phyloP scores from a whole-genome alignment of 352 stramenopile species.

The Phytophthora cajani region DNA sequence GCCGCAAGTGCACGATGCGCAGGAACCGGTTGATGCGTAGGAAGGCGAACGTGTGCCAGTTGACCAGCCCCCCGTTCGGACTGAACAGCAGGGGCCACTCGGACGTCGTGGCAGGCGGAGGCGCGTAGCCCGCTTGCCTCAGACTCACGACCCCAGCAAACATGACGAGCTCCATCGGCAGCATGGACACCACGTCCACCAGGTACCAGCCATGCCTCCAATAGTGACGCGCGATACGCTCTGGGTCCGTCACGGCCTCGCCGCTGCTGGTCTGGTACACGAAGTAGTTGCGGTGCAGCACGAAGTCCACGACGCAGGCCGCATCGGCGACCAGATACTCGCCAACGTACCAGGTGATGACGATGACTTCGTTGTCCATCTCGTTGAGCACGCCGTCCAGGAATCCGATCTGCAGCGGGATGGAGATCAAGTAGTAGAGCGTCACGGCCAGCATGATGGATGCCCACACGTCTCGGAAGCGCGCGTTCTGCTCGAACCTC shows the following conservation, averaged over 20 bases:
- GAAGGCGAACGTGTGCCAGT: constrained; percentile 61
- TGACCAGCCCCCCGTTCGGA: constrained; percentile 29
- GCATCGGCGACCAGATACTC: constrained; percentile 64
- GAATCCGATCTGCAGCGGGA: constrained; percentile 71
- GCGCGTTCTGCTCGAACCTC: constrained; percentile 29
- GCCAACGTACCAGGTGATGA: constrained; percentile 51
- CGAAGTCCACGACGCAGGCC: constrained; percentile 58
- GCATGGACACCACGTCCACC: constrained; percentile 55
- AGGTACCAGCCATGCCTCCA: constrained; percentile 53
- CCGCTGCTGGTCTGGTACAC: constrained; percentile 50
- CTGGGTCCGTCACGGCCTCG: constrained; percentile 46
- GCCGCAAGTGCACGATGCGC: constrained; percentile 54
- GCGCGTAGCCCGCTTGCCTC: constrained; percentile 22
- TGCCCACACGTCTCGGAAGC: constrained; percentile 61
- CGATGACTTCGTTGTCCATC: constrained; percentile 15
- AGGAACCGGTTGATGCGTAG: constrained; percentile 61
- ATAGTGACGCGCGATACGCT: constrained; percentile 52
- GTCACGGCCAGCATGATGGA: constrained; percentile 62
- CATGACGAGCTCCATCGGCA: constrained; percentile 61
- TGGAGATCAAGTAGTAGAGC: constrained; percentile 60
- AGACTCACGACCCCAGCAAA: constrained; percentile 27
- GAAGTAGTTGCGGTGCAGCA: constrained; percentile 67
- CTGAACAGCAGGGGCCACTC: constrained; percentile 23
- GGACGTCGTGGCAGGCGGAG: constrained; percentile 30
- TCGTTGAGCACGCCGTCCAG: constrained; percentile 57